phyloP scores from a whole-genome alignment of 2,329 filamentous ascomycete species.

The Diaporthe amygdali region DNA sequence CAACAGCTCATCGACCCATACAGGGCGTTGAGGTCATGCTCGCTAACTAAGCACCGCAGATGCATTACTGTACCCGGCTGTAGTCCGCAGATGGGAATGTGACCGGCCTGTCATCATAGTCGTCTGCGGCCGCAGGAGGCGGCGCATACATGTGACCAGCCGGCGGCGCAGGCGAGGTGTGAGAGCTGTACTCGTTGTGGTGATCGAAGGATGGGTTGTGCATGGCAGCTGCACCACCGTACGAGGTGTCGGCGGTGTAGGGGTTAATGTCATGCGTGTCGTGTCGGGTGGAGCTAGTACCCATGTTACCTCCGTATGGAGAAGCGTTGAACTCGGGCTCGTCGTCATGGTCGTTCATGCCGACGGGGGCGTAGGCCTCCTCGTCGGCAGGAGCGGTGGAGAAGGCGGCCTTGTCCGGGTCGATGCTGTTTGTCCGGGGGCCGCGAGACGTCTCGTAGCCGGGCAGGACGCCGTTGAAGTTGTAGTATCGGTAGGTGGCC shows the following conservation, averaged over 20 bases:
- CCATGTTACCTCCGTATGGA: constrained; percentile 27
- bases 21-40: not conserved
- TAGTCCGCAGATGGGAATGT: constrained; percentile 65
- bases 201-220: constrained; percentile 53
- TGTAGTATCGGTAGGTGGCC: constrained; percentile 66
- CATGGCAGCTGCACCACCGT: constrained; percentile 25
- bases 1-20: not conserved
- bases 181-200: constrained; percentile 53
- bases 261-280: constrained; percentile 26
- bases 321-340: constrained; percentile 30
- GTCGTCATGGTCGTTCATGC: constrained; percentile 58
- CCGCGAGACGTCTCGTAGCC: constrained; percentile 57
- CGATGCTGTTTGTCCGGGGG: constrained; percentile 56
- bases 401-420: constrained; percentile 73
- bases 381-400: constrained; percentile 71
- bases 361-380: constrained; percentile 67
- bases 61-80: constrained; percentile 49
- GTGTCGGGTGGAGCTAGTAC: constrained; percentile 32
- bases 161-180: constrained; percentile 22
- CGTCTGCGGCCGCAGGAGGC: constrained; percentile 45
- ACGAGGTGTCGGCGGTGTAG: constrained; percentile 26
- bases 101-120: constrained; percentile 51
- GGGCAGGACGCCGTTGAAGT: constrained; percentile 65
- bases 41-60: not conserved
- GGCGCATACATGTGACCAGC: constrained; percentile 41